phyloP scores from a whole-genome alignment of 495 filamentous ascomycete genomes.

The Penicillium goetzii region DNA sequence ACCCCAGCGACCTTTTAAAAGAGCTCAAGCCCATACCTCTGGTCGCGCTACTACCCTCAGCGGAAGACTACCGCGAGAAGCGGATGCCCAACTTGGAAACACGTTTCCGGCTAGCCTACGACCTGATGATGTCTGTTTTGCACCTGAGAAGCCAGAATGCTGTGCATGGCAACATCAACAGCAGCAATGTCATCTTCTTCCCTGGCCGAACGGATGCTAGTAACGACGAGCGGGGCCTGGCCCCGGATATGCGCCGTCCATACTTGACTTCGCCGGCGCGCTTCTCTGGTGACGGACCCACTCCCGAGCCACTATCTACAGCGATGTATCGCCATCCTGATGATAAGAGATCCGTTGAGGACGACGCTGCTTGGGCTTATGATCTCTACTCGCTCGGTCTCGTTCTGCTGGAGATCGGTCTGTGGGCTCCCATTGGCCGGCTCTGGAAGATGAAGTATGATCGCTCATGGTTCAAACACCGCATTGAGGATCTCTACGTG shows the following conservation, averaged over 20 bases:
- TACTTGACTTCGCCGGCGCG: conserved; percentile 81
- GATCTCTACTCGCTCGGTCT: conserved; percentile 87
- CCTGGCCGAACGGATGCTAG: conserved; percentile 49
- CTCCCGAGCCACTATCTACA: conserved; percentile 52
- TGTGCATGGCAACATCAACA: conserved; percentile 79
- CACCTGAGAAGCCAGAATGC: conserved; percentile 75
- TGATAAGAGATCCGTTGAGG: conserved; percentile 62
- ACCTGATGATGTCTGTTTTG: conserved; percentile 74
- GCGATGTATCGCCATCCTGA: conserved; percentile 80
- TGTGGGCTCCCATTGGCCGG: conserved; percentile 79
- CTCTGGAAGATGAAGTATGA: conserved; percentile 70
- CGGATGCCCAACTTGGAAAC: conserved; percentile 68
- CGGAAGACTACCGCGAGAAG: conserved; percentile 45
- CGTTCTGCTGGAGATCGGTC: conserved; percentile 80
- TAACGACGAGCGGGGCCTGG: conserved; percentile 45
- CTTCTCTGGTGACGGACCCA: conserved; percentile 69
- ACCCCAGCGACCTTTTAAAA: conserved; percentile 48
- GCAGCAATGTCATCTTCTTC: conserved; percentile 80
- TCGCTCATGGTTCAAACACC: conserved; percentile 63
- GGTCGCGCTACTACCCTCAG: conserved; percentile 53
- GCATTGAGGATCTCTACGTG: conserved; percentile 64
- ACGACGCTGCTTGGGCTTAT: conserved; percentile 60
- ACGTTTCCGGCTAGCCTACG: conserved; percentile 81
- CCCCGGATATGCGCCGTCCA: conserved; percentile 69
- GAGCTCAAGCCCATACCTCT: conserved; percentile 49